Evolutionary conservation across 2,329 filamentous ascomycete species (phyloP), one percentile per base, ranked within the genome.

Genomic region (Alternaria incomplexa): DNA sequence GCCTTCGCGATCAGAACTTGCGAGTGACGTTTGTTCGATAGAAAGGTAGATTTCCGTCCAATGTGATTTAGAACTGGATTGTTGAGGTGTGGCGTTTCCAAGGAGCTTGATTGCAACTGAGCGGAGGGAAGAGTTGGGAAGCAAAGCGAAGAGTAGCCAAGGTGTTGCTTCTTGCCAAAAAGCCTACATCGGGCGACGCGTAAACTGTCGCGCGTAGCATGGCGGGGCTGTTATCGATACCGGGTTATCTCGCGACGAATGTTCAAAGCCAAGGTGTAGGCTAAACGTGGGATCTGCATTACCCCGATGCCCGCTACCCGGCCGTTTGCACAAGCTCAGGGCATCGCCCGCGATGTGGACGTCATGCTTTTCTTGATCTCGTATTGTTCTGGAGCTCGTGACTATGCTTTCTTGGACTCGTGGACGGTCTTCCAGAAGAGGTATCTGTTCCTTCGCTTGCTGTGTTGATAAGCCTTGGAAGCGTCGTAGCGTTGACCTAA

Each of bases 271-370:
- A 53, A 56, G 46, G 17, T 52, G 52, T 23, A 60, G 63, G 64
- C 53, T 66, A 69, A 61, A 58, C 13, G 30, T 62, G 64, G 73
- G 71, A 73, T 75, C 67, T 53, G 56, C 68, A 66, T 69, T 77
- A 20, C 30, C 22, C 75, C 76, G 76, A 63, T 54, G 72, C 69
- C 74, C 74, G 68, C 32, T 53, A 30, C 47, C 53, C 47, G 47
- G 48, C 45, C 61, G 63, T 54, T 53, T 25, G 17, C 25, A 53
- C 48, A 52, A 48, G 40, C 28, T 23, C 25, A 36, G 26, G 8
- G 57, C 47, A 64, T 53, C n/a, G 28, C 30, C 68, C 63, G 62
- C 28, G 5, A 53, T 26, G 12, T 15, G 4, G 36, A 53, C 54
- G 54, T 53, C 56, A 60, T 46, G n/a, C 12, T 11, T 43, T 15